Conservation (phyloP, 106 monocot genomes). For the Apostasia shenzhenica region DNA sequence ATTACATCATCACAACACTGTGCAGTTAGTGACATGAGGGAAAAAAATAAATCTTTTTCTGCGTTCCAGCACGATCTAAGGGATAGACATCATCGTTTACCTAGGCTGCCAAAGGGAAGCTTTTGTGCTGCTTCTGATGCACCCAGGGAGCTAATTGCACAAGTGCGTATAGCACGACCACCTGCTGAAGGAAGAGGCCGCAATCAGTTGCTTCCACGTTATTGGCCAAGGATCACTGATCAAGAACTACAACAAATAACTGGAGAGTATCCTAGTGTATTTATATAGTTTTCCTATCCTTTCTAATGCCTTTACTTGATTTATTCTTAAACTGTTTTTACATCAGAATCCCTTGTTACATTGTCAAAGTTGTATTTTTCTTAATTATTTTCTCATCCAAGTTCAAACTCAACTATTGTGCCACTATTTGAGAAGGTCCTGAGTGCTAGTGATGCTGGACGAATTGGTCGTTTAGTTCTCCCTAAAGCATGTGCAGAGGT, state of each 20-base stretch:
- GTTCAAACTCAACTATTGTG: conserved; percentile 75
- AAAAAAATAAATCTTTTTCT: conserved; percentile 24
- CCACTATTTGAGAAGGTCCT: conserved; percentile 93
- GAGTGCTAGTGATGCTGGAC: conserved; percentile 95
- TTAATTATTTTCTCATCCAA: conserved; percentile 24
- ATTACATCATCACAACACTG: conserved; percentile 12
- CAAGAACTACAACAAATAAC: conserved; percentile 76
- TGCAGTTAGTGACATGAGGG: conserved; percentile 32
- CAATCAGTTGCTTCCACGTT: conserved; percentile 66
- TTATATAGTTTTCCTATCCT: neutral
- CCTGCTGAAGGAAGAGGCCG: conserved; percentile 76
- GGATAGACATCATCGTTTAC: conserved; percentile 37
- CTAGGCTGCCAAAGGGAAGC: conserved; percentile 31
- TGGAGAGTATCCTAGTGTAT: conserved; percentile 70
- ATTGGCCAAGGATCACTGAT: conserved; percentile 78
- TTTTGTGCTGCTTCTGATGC: conserved; percentile 27
- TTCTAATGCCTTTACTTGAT: conserved; percentile 1
- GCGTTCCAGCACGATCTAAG: conserved; percentile 41
- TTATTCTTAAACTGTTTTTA: too few relatives aligned
- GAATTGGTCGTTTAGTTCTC: conserved; percentile 86
- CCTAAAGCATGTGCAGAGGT: conserved; percentile 98
- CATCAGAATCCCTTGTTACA: too few relatives aligned
- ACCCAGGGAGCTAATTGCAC: conserved; percentile 41
- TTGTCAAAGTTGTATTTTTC: conserved; percentile 10
- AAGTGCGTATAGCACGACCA: conserved; percentile 77